A percentile compares a stretch with the other conserved stretches of the same genome.
These are phyloP conservation scores for Pelargonium nanum DNA, from an alignment of 345 rosid genomes.

Conservation along the genomic window DNA sequence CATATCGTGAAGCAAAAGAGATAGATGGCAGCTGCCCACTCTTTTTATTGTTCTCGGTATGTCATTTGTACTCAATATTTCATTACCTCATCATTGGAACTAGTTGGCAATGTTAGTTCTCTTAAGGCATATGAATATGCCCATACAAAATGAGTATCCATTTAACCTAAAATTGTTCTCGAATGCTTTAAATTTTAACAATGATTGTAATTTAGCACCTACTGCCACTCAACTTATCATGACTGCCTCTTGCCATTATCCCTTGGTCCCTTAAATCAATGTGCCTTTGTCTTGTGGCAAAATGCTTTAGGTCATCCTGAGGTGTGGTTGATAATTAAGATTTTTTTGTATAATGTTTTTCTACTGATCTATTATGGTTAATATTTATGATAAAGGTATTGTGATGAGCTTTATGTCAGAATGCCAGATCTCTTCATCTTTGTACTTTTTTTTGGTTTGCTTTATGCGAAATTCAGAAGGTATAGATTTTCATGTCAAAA, in stretches of 20 bases:
- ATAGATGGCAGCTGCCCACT: conserved; percentile 50
- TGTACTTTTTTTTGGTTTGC: too few species aligned
- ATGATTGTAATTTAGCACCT: not conserved
- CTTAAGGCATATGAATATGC: not conserved
- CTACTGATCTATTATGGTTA: not conserved
- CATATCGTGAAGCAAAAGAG: conserved; percentile 64
- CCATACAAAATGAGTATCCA: not conserved
- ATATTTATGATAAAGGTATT: not conserved
- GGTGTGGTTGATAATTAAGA: not conserved
- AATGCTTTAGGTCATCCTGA: not conserved
- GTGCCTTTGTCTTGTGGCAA: not conserved
- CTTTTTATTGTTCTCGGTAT: conserved; percentile 74
- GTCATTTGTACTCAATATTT: conserved; percentile 2
- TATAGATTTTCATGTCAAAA: too few species aligned
- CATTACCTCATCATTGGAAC: not conserved
- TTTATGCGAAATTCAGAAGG: too few species aligned
- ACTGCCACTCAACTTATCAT: not conserved
- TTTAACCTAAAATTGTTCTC: not conserved
- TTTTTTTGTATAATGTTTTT: not conserved
- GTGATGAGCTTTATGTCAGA: not conserved
- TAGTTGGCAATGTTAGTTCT: not conserved
- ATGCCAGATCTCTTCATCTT: too few species aligned
- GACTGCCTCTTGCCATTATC: not conserved
- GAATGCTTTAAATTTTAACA: not conserved
- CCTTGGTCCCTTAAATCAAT: not conserved